A percentile compares a stretch with the other conserved stretches of the same genome.
phyloP scores from a whole-genome alignment of 2,329 filamentous ascomycete genomes.

The Chaetomium sp. region DNA sequence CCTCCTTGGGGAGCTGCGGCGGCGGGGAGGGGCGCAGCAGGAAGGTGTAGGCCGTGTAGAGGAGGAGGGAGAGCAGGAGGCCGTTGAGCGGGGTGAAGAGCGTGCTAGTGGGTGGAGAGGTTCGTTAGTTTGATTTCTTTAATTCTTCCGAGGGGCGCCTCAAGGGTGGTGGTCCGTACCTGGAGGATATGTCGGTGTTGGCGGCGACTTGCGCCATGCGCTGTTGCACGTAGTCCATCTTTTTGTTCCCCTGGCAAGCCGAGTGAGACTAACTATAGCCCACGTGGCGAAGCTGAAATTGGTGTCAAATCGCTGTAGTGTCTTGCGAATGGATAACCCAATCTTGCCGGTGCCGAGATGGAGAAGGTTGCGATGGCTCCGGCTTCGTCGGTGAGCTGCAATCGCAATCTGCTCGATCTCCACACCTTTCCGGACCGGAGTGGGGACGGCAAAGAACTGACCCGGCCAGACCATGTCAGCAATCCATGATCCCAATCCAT shows the following conservation, averaged over 20 bases:
- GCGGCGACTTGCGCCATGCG: slow-evolving; percentile 57
- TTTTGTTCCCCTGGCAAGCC: neutral
- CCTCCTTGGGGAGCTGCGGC: slow-evolving; percentile 51
- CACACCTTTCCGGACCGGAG: neutral
- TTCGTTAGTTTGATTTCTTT: neutral
- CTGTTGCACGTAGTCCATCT: slow-evolving; percentile 61
- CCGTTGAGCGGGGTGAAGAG: slow-evolving; percentile 65
- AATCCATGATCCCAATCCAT: no score
- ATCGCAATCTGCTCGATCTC: neutral
- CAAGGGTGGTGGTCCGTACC: slow-evolving; percentile 37
- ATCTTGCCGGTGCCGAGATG: neutral
- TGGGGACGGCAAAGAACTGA: neutral
- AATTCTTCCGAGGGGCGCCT: neutral
- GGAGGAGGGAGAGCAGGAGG: slow-evolving; percentile 57
- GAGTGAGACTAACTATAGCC: neutral
- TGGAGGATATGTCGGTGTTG: slow-evolving; percentile 40
- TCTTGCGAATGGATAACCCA: neutral
- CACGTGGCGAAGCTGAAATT: neutral
- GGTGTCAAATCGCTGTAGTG: neutral
- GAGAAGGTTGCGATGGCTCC: neutral
- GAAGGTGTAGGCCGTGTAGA: slow-evolving; percentile 61
- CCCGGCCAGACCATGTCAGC: no score
- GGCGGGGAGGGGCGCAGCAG: slow-evolving; percentile 54
- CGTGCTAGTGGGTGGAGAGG: slow-evolving; percentile 36
- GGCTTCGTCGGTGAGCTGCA: slow-evolving; percentile 7